A percentile compares a stretch with the other conserved stretches of the same genome.
Evolutionary conservation across 2,329 filamentous ascomycete genomes (phyloP).

Genomic region (Aspergillus sergii): DNA sequence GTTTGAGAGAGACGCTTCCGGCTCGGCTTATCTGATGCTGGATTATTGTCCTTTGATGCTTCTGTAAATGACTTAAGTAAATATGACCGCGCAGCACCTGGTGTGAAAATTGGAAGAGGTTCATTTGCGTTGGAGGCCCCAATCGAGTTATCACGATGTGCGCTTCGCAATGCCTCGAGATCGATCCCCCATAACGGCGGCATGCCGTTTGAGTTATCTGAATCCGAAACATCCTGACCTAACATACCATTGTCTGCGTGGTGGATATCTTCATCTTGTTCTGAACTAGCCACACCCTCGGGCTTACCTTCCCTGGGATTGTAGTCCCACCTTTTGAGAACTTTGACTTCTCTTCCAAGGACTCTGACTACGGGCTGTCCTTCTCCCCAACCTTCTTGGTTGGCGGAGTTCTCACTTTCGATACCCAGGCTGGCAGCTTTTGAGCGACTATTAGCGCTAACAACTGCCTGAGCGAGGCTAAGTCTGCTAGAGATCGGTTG

Average conservation of each 20-base stretch:
- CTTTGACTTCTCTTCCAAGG: conserved; percentile 72
- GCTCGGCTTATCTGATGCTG: conserved; percentile 39
- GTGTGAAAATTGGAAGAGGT: conserved; percentile 72
- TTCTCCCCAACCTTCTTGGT: conserved; percentile 71
- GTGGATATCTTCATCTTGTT: conserved; percentile 3
- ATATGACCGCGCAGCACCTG: conserved; percentile 67
- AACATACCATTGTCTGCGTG: conserved; percentile 15
- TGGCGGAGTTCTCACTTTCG: conserved; percentile 64
- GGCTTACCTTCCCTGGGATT: conserved; percentile 55
- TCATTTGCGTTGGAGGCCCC: conserved; percentile 24
- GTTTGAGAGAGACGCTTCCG: conserved; percentile 52
- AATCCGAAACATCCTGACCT: conserved; percentile 11
- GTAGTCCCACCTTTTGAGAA: conserved; percentile 79
- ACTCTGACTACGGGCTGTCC: conserved; percentile 75
- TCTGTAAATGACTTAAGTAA: conserved; percentile 52
- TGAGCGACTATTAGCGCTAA: conserved; percentile 76
- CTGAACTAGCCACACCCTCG: conserved; percentile 15
- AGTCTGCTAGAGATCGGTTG: conserved; percentile 83
- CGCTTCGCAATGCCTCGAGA: conserved; percentile 56
- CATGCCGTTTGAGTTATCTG: conserved; percentile 13
- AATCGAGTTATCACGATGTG: conserved; percentile 35
- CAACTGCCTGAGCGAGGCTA: conserved; percentile 80
- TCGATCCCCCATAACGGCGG: conserved; percentile 62
- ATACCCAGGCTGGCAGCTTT: conserved; percentile 77
- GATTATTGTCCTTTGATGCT: conserved; percentile 13